Evolutionary conservation across 2,329 filamentous ascomycete species (phyloP).

Genomic region (Ilyonectria sp.): DNA sequence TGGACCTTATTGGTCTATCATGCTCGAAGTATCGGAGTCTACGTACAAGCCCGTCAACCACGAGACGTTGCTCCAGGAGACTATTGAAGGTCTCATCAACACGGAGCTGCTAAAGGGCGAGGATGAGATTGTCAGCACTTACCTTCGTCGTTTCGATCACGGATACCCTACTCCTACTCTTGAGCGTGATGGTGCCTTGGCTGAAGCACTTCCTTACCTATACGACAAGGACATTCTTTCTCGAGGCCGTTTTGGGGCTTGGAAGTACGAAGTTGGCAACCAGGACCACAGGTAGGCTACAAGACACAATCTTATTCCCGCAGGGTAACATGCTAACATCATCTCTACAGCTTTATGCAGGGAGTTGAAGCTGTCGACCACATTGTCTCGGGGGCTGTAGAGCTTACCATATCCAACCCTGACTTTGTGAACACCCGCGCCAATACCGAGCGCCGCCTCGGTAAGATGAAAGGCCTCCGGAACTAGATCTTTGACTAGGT

Average conservation of each 20-base stretch:
- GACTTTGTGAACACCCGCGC: conserved; percentile 90
- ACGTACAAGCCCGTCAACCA: conserved; percentile 94
- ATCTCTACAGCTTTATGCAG: conserved; percentile 79
- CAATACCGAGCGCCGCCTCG: conserved; percentile 66
- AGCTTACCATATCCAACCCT: conserved; percentile 95
- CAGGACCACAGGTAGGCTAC: conserved; percentile 84
- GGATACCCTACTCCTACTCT: conserved; percentile 96
- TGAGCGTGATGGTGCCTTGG: conserved; percentile 95
- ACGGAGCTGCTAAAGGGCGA: conserved; percentile 93
- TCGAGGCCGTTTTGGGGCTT: conserved; percentile 96
- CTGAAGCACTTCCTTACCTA: conserved; percentile 91
- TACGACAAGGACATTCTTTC: conserved; percentile 93
- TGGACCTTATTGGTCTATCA: conserved; percentile 99
- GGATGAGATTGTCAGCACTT: conserved; percentile 97
- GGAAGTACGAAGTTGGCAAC: conserved; percentile 97
- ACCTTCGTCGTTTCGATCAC: conserved; percentile 97
- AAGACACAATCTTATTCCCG: not conserved
- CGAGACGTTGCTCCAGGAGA: conserved; percentile 87
- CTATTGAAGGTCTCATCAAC: conserved; percentile 96
- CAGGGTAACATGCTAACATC: not conserved
- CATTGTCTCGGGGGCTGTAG: conserved; percentile 88
- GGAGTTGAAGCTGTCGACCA: conserved; percentile 95
- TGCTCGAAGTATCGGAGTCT: conserved; percentile 98
- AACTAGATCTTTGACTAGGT: conserved; percentile 4
- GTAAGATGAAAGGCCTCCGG: conserved; percentile 10